Base-by-base conservation (phyloP, 2,329 filamentous ascomycete species). In the Grosmannia serpens region DNA sequence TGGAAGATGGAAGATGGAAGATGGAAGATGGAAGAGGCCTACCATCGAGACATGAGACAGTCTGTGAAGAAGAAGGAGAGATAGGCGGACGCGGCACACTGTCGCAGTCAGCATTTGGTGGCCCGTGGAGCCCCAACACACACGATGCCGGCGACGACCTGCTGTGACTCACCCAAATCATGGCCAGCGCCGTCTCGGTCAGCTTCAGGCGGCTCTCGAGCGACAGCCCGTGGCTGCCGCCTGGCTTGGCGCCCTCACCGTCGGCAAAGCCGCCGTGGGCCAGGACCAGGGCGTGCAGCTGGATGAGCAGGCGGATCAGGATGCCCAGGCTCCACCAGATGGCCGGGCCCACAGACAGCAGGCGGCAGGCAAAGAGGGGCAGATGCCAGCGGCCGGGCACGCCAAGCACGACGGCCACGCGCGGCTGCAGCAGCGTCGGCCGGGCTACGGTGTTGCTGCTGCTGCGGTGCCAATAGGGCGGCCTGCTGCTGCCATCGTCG, bases 21-120 rank as follows among this genome's bases (percentile, higher is more conserved):
- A 13, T 3, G 13, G 35, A 17, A 6, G 9, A 13, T 35, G 9
- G 51, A 35, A 38, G 47, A 46, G 35, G 55, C 77, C 51, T 68
- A 88, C 86, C 88, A 91, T 72, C 88, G 78, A 62, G 87, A 90
- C 87, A 91, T 91, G 66, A 91, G 80, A 71, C 87, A 89, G 72
- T 91, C 88, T 59, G 87, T 88, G 69, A 91, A 91, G 74, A 89
- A 88, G 71, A 89, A 91, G 55, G 86, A 87, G 61, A 91, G 79
- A 70, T 90, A 89, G 57, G 85, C 88, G 24, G 86, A 88, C 60
- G 87, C 85, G 67, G 82, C 84, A 73, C 87, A 90, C 87, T 89
- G 66, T 26, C 31, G 5, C 57, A 41, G 63, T 59, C 49, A 60
- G 63, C 35, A 27, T 4, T 24, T 15, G 8, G 35, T 44, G 35